Base-by-base conservation (phyloP, 2,329 filamentous ascomycete genomes). In the Clonostachys byssicola region DNA sequence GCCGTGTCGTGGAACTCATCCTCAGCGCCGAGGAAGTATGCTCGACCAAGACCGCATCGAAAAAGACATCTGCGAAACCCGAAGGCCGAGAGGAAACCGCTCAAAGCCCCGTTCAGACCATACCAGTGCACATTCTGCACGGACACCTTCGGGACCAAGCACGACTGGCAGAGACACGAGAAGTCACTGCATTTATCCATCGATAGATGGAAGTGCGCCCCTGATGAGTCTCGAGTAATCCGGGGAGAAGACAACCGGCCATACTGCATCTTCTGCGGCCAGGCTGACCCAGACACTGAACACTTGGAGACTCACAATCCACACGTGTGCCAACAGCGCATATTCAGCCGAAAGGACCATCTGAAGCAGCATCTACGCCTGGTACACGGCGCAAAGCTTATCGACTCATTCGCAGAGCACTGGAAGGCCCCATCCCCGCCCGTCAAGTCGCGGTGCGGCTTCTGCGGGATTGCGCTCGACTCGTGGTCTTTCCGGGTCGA, bases 141-240 rank as follows among this genome's bases (percentile, higher is more conserved):
- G 10, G 38, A 36, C 40, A 30, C 8, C 2, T 49, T 49, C 41
- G 35, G 42, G 40, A 49, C 45, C 30, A 49, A 49, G n/a, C 47
- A 45, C 17, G 48, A 49, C 35, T 49, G 48, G 48, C 33, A 63
- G 12, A 63, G 77, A 2, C 76, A 80, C 51, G 76, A 78, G 49
- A 67, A 74, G 40, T 73, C 73, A 2, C 61, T 78, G 5, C 74
- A 79, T 51, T 56, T 76, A 3, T 61, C 63, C 1, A 61, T 66
- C 6, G 60, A 65, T 34, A 61, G 59, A 0, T 80, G 72, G 73
- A 69, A 81, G 6, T 84, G 80, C 52, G 14, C 56, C 0, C 59
- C 59, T 0, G 47, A 52, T 5, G 59, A 58, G 6, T 51, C 53
- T 3, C 44, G 44, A 1, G 43, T 57, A 1, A 13, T 50, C 2